phyloP scores from a whole-genome alignment of 2,329 filamentous ascomycete genomes.

The Cladophialophora carrionii region DNA sequence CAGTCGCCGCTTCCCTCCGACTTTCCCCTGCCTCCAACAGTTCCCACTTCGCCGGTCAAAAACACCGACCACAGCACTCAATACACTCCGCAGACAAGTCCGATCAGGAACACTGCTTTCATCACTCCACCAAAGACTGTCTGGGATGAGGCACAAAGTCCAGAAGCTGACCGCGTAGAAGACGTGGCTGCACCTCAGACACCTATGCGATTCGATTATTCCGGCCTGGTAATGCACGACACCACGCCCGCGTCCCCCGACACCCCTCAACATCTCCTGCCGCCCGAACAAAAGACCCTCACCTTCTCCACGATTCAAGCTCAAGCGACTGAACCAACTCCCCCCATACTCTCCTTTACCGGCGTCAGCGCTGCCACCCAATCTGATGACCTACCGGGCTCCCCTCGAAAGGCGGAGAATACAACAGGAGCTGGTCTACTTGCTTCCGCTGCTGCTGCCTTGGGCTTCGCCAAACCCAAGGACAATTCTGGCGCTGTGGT shows the following conservation, averaged over 20 bases:
- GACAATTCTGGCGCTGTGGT: slow-evolving; percentile 54
- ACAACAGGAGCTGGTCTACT: slow-evolving; percentile 34
- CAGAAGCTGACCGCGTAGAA: slow-evolving; percentile 40
- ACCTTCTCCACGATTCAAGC: slow-evolving; percentile 43
- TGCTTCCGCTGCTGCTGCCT: slow-evolving; percentile 33
- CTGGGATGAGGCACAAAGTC: slow-evolving; percentile 50
- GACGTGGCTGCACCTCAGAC: slow-evolving; percentile 5
- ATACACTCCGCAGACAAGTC: slow-evolving; percentile 48
- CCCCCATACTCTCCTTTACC: slow-evolving; percentile 37
- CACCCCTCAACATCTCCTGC: slow-evolving; percentile 13
- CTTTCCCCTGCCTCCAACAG: slow-evolving; percentile 38
- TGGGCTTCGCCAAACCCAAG: slow-evolving; percentile 33
- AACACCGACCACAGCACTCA: slow-evolving; percentile 50
- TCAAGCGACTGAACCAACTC: slow-evolving; percentile 41
- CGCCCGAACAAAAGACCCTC: slow-evolving; percentile 33
- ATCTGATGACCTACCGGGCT: slow-evolving; percentile 36
- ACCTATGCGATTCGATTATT: slow-evolving; percentile 39
- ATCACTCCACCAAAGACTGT: slow-evolving; percentile 49
- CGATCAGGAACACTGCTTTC: slow-evolving; percentile 39
- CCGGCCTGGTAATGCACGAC: slow-evolving; percentile 40
- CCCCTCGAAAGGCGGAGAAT: slow-evolving; percentile 46
- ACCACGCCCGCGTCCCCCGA: slow-evolving; percentile 32
- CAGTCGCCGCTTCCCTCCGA: slow-evolving; percentile 29
- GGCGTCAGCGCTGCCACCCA: slow-evolving; percentile 43
- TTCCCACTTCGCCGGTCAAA: slow-evolving; percentile 36